phyloP scores from a whole-genome alignment of 106 monocot species.

The Iris macrosiphon region DNA sequence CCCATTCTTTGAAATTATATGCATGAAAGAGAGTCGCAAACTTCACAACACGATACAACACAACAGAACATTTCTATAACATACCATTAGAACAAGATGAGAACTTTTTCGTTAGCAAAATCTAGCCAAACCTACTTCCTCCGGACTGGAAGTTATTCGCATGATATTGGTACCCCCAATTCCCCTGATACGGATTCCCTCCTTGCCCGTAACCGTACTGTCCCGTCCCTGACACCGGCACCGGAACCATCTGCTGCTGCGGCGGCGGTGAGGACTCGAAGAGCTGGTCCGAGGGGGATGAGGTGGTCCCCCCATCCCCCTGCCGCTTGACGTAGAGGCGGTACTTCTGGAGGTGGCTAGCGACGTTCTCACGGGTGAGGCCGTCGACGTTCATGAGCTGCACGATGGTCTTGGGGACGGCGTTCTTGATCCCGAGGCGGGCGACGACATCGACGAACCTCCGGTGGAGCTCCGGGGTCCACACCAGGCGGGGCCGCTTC shows the following conservation, averaged over 20 bases:
- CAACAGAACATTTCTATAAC: too few species aligned
- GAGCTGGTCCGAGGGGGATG: conserved; percentile 25
- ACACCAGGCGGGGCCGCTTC: conserved; percentile 36
- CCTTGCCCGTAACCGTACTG: too few species aligned
- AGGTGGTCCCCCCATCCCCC: conserved; percentile 13
- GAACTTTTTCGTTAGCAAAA: too few species aligned
- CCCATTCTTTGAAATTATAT: too few species aligned
- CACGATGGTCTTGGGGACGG: conserved; percentile 51
- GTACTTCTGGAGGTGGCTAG: conserved; percentile 52
- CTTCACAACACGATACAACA: too few species aligned
- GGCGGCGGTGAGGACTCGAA: conserved; percentile 33
- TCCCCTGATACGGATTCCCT: too few species aligned
- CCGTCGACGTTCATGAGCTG: conserved; percentile 55
- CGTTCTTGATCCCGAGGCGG: conserved; percentile 41
- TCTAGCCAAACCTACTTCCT: too few species aligned
- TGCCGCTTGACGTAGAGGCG: conserved; percentile 37
- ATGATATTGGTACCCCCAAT: too few species aligned
- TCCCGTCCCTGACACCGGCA: conserved; percentile 37
- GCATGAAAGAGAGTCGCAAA: too few species aligned
- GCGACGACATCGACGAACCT: conserved; percentile 41
- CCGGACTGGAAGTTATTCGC: too few species aligned
- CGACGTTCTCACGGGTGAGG: conserved; percentile 43
- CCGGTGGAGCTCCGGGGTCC: conserved; percentile 53
- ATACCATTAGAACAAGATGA: too few species aligned
- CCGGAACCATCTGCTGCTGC: conserved; percentile 15